Base-by-base conservation (phyloP, 352 stramenopile species). In the Pythium inflatum region DNA sequence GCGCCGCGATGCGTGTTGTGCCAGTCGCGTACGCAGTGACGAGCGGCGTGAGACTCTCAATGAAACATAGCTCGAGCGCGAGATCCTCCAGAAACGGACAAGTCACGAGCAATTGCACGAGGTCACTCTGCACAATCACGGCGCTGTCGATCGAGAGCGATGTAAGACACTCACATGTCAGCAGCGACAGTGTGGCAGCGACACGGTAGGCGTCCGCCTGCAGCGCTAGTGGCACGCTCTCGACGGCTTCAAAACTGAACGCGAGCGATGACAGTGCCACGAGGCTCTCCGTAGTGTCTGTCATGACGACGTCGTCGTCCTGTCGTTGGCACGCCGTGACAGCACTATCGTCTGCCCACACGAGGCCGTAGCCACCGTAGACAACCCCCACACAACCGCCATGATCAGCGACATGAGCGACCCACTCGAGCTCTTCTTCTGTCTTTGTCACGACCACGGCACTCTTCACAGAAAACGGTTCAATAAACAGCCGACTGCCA, bases 291-390 rank as follows among this genome's bases (percentile, higher is more conserved):
- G n/a, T n/a, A n/a, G n/a, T n/a, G 8, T 50, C 54, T 16, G 24
- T 13, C 34, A 62, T 62, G 2, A 4, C 9, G 2, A 40, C 22
- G 38, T 62, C 34, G 16, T 31, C 36, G 9, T 46, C 36, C 0
- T 50, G 18, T 16, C 22, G 54, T 16, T 62, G 54, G 33, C 54
- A 62, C 22, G 5, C 31, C 20, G n/a, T 9, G 20, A 45, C 50
- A n/a, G 25, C 11, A 30, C 12, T 22, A 9, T 30, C 30, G 4
- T 43, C 51, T 30, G 54, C 25, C 54, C 38, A 49, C 34, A 62
- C 40, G 16, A 62, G 24, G 9, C 54, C 54, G 27, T 50, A 62
- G 9, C 54, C 54, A 34, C 14, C 34, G 20, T 50, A 48, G 22
- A 48, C 38, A 7, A 62, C 54, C 6, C 34, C 54, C 13, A 50